Conservation (phyloP, 139 green algal species). For the Nannochloris sp. region DNA sequence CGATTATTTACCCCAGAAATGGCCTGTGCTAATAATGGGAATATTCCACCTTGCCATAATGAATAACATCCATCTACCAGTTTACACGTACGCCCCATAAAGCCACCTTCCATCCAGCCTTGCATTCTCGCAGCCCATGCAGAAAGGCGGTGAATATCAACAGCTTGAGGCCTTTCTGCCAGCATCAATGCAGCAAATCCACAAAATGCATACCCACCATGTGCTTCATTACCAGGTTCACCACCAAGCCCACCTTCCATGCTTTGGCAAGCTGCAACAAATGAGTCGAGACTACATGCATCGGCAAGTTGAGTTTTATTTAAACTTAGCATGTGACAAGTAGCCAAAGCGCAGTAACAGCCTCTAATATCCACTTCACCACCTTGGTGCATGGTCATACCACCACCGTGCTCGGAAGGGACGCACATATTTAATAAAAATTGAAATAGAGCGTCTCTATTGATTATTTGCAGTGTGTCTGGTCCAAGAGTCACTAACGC, state of each 20-base stretch:
- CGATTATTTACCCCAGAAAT: not conserved
- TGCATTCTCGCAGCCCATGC: constrained; percentile 68
- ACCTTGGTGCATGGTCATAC: constrained; percentile 84
- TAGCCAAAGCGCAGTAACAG: constrained; percentile 86
- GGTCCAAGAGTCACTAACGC: constrained; percentile 75
- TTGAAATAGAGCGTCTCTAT: constrained; percentile 32
- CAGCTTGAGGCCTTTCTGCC: constrained; percentile 22
- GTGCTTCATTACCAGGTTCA: constrained; percentile 93
- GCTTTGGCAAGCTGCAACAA: constrained; percentile 67
- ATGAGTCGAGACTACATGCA: constrained; percentile 47
- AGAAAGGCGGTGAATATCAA: constrained; percentile 64
- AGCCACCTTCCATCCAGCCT: constrained; percentile 83
- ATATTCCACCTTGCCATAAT: constrained; percentile 86
- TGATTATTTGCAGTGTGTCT: constrained; percentile 49
- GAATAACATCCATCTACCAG: constrained; percentile 98
- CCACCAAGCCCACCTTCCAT: constrained; percentile 90
- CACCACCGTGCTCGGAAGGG: constrained; percentile 48
- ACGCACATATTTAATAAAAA: constrained; percentile 79
- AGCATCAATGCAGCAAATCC: constrained; percentile 75
- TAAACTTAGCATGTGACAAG: constrained; percentile 63
- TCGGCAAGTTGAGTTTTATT: constrained; percentile 51
- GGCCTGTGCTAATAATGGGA: constrained; percentile 58
- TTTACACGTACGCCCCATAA: constrained; percentile 97
- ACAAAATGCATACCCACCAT: constrained; percentile 98
- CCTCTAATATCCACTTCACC: constrained; percentile 89